Percentiles rank a stretch among this genome's conserved stretches.
Evolutionary conservation across 1,284 basidiomycete species (phyloP).

Genomic region (Clitocybe nebularis): DNA sequence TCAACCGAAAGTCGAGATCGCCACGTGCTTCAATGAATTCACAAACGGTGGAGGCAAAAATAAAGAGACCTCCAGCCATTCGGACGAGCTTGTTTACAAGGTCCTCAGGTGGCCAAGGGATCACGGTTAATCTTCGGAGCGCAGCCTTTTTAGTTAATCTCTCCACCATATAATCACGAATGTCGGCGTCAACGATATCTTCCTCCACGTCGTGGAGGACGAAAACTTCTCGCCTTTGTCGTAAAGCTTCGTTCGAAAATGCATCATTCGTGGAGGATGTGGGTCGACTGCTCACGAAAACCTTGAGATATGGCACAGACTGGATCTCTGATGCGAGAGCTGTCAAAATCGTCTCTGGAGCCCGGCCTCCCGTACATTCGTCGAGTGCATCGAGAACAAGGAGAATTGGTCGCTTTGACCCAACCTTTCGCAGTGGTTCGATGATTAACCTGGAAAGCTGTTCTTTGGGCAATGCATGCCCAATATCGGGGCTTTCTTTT

Average conservation of each 20-base stretch:
- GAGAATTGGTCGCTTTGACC: constrained; percentile 12
- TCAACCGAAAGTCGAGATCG: constrained; percentile 15
- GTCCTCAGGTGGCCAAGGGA: constrained; percentile 16
- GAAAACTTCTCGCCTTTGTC: constrained; percentile 12
- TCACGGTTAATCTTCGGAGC: constrained; percentile 4
- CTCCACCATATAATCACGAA: constrained; percentile 14
- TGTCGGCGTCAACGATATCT: constrained; percentile 16
- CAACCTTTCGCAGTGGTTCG: constrained; percentile 12
- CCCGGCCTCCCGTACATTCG: constrained; percentile 16
- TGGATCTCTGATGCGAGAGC: constrained; percentile 13
- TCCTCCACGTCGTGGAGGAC: constrained; percentile 16
- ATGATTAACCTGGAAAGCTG: constrained; percentile 15
- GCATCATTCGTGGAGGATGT: constrained; percentile 14
- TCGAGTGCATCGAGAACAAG: constrained; percentile 20
- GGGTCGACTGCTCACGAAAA: constrained; percentile 19
- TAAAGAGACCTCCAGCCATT: constrained; percentile 17
- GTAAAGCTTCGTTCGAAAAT: constrained; percentile 12
- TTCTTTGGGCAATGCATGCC: constrained; percentile 11
- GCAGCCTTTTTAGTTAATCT: constrained; percentile 13
- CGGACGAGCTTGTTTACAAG: constrained; percentile 15
- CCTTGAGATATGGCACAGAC: constrained; percentile 14
- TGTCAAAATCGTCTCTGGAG: constrained; percentile 11
- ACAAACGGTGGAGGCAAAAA: constrained; percentile 19
- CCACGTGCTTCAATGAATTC: constrained; percentile 16
- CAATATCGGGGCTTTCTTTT: constrained; percentile 13